These are phyloP conservation scores for Vigna angularis DNA, from an alignment of 306 rosid species.

Conservation along the genomic window DNA sequence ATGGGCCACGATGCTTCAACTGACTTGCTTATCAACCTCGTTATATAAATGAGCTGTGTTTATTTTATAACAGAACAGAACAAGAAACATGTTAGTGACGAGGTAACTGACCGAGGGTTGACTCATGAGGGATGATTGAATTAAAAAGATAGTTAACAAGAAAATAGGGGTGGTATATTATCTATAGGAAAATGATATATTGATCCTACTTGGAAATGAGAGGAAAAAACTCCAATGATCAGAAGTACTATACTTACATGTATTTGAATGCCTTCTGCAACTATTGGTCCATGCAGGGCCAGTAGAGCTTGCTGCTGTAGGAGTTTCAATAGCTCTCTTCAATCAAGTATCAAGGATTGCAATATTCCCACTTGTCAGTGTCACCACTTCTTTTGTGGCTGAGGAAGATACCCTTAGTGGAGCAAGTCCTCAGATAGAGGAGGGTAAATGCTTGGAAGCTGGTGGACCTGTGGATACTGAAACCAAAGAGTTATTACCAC, in stretches of 20 bases:
- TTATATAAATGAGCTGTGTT: not conserved
- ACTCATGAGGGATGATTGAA: conserved; percentile 8
- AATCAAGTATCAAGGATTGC: conserved; percentile 92
- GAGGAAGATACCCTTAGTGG: conserved; percentile 79
- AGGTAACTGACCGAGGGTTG: not conserved
- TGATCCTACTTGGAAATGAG: conserved; percentile 7
- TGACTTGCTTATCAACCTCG: conserved; percentile 14
- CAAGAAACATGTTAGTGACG: not conserved
- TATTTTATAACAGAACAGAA: not conserved
- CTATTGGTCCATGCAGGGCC: conserved; percentile 61
- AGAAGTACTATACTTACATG: not conserved
- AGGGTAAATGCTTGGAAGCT: conserved; percentile 53
- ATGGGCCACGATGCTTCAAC: conserved; percentile 7
- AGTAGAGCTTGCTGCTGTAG: conserved; percentile 97
- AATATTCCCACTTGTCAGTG: conserved; percentile 92
- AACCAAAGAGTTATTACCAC: conserved; percentile 61
- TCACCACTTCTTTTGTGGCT: conserved; percentile 95
- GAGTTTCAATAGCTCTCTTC: conserved; percentile 94
- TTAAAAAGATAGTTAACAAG: conserved; percentile 2
- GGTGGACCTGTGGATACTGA: conserved; percentile 56
- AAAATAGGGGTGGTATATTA: not conserved
- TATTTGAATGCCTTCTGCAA: conserved; percentile 28
- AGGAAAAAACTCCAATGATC: not conserved
- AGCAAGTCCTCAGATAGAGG: conserved; percentile 47
- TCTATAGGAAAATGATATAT: not conserved